Evolutionary conservation across 2,329 filamentous ascomycete genomes (phyloP).

Genomic region (Scleromitrula shiraiana): DNA sequence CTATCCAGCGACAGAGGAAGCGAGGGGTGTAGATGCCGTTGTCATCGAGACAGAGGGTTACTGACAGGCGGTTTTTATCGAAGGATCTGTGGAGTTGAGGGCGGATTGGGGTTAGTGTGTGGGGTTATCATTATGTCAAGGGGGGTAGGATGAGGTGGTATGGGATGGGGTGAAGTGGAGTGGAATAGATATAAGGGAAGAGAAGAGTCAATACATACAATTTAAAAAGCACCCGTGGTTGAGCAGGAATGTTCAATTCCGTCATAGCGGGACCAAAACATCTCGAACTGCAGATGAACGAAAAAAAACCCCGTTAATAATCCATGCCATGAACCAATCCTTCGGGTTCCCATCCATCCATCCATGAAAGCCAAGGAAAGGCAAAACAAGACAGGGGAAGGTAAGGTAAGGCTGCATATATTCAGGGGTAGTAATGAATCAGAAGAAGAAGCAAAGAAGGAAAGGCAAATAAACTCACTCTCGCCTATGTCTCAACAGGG

Average conservation of each 20-base stretch:
- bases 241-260: conserved; percentile 38
- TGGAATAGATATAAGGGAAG: neutral
- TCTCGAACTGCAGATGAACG: conserved; percentile 34
- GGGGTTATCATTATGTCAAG: too few relatives aligned
- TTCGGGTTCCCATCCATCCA: too few relatives aligned
- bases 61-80: conserved; percentile 45
- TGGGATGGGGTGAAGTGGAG: too few relatives aligned
- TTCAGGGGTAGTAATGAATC: neutral
- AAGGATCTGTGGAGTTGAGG: conserved; percentile 37
- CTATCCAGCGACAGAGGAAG: conserved; percentile 29
- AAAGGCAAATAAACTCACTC: conserved; percentile 28
- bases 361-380: too few relatives aligned
- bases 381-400: neutral
- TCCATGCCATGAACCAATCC: conserved; percentile 8
- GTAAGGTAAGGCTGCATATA: neutral
- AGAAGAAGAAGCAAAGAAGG: neutral
- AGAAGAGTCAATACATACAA: conserved; percentile 34
- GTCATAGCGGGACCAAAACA: conserved; percentile 40
- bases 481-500: conserved; percentile 38
- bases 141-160: neutral
- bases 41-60: conserved; percentile 44
- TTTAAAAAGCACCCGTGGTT: conserved; percentile 46
- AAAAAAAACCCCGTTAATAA: too few relatives aligned
- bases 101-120: neutral
- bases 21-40: conserved; percentile 28